phyloP scores from a whole-genome alignment of 2,329 filamentous ascomycete genomes.

The Neophaeococcomyces mojaviensis region DNA sequence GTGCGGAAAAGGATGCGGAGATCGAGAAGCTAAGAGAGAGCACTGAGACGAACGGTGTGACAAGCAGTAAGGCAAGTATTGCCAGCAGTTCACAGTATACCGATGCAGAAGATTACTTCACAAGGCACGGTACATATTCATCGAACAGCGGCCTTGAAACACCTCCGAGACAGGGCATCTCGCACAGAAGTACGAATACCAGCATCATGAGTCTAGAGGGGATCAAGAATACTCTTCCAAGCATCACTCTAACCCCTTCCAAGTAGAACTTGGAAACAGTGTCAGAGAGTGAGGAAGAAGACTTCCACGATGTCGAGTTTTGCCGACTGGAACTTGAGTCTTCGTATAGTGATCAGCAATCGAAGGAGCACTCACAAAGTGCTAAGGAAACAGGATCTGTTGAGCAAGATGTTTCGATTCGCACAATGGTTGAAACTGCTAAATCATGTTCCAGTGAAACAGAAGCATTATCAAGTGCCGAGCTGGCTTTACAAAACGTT shows the following conservation, averaged over 20 bases:
- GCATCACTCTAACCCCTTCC: constrained; percentile 1
- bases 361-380: no score
- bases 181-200: constrained; percentile 5
- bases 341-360: no score
- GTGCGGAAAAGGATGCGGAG: background rate
- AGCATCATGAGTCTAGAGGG: constrained; percentile 6
- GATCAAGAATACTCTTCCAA: constrained; percentile 1
- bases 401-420: no score
- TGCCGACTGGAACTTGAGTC: no score
- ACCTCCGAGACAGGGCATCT: constrained; percentile 1
- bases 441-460: no score
- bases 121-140: no score
- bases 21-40: background rate
- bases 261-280: constrained; percentile 8
- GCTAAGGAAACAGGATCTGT: no score
- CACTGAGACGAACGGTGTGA: background rate
- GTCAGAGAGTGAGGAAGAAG: background rate
- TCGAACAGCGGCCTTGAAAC: background rate
- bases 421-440: no score
- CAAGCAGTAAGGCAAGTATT: constrained; percentile 1
- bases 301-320: no score
- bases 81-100: constrained; percentile 4
- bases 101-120: background rate
- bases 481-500: no score
- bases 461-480: no score